Evolutionary conservation across 495 filamentous ascomycete genomes (phyloP), one percentile per base, ranked within the genome.

Genomic region (Neurospora sp.): DNA sequence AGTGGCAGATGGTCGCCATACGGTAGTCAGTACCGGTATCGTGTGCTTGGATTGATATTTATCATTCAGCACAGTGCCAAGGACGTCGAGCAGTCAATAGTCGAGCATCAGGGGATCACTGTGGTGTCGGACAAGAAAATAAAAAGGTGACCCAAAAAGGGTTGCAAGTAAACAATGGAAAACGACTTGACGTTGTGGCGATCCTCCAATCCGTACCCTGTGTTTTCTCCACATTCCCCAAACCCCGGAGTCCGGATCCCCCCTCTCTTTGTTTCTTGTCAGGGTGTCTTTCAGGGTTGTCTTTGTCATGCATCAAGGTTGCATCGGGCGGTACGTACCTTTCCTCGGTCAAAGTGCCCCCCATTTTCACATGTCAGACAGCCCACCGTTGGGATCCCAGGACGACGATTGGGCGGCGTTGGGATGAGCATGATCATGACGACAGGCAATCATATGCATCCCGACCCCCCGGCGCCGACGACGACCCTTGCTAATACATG

Each of bases 301-400:
- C 44, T 54, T 54, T 54, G 27, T 35, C 54, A 66, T 35, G 54
- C 54, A 66, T 18, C 27, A 66, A 35, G 54, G 54, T 66, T 35
- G 14, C 54, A 66, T 35, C 31, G 27, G 54, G 27, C 1, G 54
- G 14, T 35, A 59, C 48, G 48, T 59, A 59, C 48, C 20, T 59
- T 27, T 27, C 23, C 14, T 62, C 14, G 54, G 54, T 18, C 27
- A 35, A 54, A 66, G 27, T 66, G 54, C 54, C 54, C 54, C 54
- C 54, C 54, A 35, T 66, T 66, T 66, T 66, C 54, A 66, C 54
- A 66, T 66, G 54, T 66, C 54, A 66, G 54, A 66, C 54, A 66
- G 27, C 8, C 27, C 27, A 66, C 54, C 3, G 54, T 66, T 59
- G 20, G 20, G 48, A 59, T 27, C 4, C 48, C 46, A 54, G 54